phyloP scores from a whole-genome alignment of 1,284 basidiomycete genomes.

The Malassezia brasiliensis region DNA sequence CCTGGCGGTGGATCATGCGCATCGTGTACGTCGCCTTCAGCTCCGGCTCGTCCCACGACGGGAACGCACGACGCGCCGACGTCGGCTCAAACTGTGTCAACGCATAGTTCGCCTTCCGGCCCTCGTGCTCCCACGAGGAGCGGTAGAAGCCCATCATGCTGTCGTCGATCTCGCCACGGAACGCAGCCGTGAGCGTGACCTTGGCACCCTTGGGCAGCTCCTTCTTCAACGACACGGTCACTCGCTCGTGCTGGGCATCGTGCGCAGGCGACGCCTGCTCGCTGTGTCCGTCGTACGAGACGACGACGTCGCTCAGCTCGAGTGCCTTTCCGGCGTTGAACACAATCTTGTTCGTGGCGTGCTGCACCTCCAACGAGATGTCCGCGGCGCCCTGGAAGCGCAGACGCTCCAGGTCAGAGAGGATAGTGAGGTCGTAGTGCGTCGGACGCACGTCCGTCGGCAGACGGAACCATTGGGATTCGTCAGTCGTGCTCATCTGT shows the following conservation, averaged over 20 bases:
- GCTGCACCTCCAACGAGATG: constrained; percentile 63
- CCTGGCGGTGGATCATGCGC: constrained; percentile 70
- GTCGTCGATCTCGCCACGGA: constrained; percentile 19
- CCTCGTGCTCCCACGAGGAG: constrained; percentile 40
- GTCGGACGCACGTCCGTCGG: constrained; percentile 63
- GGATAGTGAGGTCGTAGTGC: constrained; percentile 71
- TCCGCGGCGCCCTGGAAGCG: constrained; percentile 68
- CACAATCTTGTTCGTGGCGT: constrained; percentile 53
- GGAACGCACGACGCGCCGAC: constrained; percentile 57
- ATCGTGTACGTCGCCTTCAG: constrained; percentile 75
- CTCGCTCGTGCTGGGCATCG: constrained; percentile 23
- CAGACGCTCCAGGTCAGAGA: constrained; percentile 62
- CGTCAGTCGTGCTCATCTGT: constrained; percentile 4
- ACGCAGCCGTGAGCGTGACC: constrained; percentile 18
- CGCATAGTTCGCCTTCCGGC: constrained; percentile 46
- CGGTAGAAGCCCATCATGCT: constrained; percentile 25
- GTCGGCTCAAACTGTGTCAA: constrained; percentile 60
- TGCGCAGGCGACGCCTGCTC: constrained; percentile 52
- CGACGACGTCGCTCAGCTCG: constrained; percentile 58
- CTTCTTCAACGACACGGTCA: constrained; percentile 13
- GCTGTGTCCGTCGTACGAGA: constrained; percentile 58
- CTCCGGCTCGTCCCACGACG: constrained; percentile 83
- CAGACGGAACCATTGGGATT: constrained; percentile 57
- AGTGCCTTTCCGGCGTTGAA: constrained; percentile 55
- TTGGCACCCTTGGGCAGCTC: constrained; percentile 14